Evolutionary conservation across 2,329 filamentous ascomycete species (phyloP), one percentile per base, ranked within the genome.

Genomic region (Pezicula carpinea): DNA sequence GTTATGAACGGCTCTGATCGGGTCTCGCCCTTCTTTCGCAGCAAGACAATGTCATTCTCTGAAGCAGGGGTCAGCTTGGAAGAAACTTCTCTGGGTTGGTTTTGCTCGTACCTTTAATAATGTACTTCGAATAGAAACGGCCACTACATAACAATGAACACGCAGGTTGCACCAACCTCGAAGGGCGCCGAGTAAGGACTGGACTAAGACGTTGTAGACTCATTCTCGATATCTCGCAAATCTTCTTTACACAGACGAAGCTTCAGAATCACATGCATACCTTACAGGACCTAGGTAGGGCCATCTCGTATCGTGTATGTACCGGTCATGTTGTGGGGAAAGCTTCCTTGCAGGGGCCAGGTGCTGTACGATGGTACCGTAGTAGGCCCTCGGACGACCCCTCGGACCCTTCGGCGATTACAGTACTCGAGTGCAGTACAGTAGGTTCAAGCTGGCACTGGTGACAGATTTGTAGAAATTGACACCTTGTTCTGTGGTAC

Each of bases 1-100:
- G 67, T 68, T 34, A 77, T 62, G 15, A 65, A 57, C 4, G 64
- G 47, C 1, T 43, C 15, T 8, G 50, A 39, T 5, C 29, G 34
- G 31, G 39, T 22, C 33, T 47, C 47, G 17, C 43, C 21, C 17
- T 47, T 58, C 6, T 54, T 46, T 38, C 52, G 56, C 23, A 64
- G 44, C 7, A 64, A 40, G 33, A 66, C 59, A 39, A 59, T 53
- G 36, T 66, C 63, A 43, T 58, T 54, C 43, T 64, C 63, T 64
- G n/a, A 13, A 19, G 19, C 11, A 31, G 4, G n/a, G 18, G 19
- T 53, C 26, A 48, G 39, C 19, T 31, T 29, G 5, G 26, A 11
- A 29, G 26, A 29, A 29, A 32, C 26, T 21, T 3, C 10, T 17
- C 18, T 17, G 4, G 11, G 18, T 17, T 14, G 2, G 7, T 6